These are phyloP conservation scores for Chlorella variabilis DNA, from an alignment of 163 green algal genomes.

Conservation along the genomic window DNA sequence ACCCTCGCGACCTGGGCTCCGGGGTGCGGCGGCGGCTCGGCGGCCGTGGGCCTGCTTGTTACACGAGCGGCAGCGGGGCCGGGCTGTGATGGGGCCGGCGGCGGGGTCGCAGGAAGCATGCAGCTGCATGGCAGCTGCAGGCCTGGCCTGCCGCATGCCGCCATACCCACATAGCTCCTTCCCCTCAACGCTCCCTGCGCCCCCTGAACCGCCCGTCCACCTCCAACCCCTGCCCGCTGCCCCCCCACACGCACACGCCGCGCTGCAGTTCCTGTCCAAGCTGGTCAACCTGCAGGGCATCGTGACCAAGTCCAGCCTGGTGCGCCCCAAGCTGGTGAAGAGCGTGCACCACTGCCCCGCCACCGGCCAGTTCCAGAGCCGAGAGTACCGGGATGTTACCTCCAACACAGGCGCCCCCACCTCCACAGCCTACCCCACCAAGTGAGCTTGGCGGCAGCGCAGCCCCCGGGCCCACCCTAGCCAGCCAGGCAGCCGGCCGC, in stretches of 20 bases:
- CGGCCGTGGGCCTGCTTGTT: too few species aligned
- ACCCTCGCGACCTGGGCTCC: constrained; percentile 84
- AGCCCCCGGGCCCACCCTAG: too few species aligned
- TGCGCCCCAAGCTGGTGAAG: constrained; percentile 92
- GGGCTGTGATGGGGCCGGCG: too few species aligned
- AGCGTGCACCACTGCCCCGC: constrained; percentile 91
- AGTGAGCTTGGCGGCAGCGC: constrained; percentile 8
- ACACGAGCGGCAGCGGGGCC: background rate
- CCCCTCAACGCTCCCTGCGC: background rate
- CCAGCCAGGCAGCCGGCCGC: too few species aligned
- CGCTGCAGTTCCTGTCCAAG: constrained; percentile 71
- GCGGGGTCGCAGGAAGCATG: too few species aligned
- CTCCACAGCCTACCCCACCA: constrained; percentile 71
- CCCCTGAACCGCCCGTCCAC: background rate
- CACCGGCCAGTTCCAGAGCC: constrained; percentile 75
- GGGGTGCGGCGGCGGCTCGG: too few species aligned
- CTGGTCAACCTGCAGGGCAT: constrained; percentile 95
- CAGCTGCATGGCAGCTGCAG: too few species aligned
- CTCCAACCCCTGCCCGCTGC: background rate
- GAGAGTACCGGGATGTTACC: constrained; percentile 82
- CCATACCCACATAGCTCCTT: background rate
- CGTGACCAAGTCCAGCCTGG: constrained; percentile 93
- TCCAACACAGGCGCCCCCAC: constrained; percentile 61
- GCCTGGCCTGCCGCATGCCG: background rate
- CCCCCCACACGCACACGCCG: background rate